Evolutionary conservation across 1,284 basidiomycete species (phyloP).

Genomic region (Cerioporus squamosus): DNA sequence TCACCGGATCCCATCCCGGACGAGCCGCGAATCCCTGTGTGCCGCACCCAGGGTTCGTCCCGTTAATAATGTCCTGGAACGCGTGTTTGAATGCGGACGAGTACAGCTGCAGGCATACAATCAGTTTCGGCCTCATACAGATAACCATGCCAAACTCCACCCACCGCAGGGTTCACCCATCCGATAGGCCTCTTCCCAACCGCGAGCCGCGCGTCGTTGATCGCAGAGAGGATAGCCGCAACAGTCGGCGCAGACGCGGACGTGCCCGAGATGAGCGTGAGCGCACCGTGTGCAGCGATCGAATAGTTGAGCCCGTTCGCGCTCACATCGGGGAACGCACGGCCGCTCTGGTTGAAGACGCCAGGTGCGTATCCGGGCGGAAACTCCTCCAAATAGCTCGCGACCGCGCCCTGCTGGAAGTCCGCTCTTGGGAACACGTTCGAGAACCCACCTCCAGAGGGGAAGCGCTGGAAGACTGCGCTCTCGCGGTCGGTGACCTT

Average conservation of each 20-base stretch:
- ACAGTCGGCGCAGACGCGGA: conserved; percentile 34
- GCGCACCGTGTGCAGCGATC: conserved; percentile 30
- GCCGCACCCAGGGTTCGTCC: conserved; percentile 47
- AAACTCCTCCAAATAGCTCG: conserved; percentile 35
- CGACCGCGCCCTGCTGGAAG: conserved; percentile 44
- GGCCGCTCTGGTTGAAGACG: conserved; percentile 32
- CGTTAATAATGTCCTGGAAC: conserved; percentile 51
- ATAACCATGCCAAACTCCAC: conserved; percentile 6
- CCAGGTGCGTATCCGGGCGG: conserved; percentile 42
- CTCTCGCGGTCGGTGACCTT: conserved; percentile 53
- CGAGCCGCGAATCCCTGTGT: conserved; percentile 41
- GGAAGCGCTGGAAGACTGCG: conserved; percentile 39
- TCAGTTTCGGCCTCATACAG: conserved; percentile 30
- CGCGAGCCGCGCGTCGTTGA: conserved; percentile 63
- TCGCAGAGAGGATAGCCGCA: conserved; percentile 56
- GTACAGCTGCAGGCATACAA: conserved; percentile 38
- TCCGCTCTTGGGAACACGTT: conserved; percentile 44
- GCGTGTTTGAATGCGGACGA: conserved; percentile 26
- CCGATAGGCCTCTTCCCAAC: conserved; percentile 50
- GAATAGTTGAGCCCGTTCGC: conserved; percentile 41
- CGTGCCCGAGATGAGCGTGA: conserved; percentile 51
- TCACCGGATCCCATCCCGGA: conserved; percentile 44
- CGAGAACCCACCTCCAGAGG: conserved; percentile 51
- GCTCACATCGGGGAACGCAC: conserved; percentile 52
- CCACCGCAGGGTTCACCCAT: conserved; percentile 57